Conservation (phyloP, 495 filamentous ascomycete genomes). For the Extremus antarcticus region DNA sequence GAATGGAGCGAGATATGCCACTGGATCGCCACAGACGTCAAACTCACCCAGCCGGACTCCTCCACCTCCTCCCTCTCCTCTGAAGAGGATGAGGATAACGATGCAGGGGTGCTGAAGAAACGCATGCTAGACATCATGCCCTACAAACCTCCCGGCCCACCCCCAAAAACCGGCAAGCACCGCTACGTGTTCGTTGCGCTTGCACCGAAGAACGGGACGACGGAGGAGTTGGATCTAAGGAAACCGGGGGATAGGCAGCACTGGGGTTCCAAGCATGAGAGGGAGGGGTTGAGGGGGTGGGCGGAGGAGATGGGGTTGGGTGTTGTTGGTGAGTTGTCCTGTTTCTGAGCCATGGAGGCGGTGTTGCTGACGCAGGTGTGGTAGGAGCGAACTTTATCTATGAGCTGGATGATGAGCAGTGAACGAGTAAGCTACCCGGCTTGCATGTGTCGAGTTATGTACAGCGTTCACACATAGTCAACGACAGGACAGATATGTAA, state of each 20-base stretch:
- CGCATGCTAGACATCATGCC: conserved; percentile 38
- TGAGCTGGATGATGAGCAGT: conserved; percentile 50
- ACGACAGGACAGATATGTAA: too few relatives aligned
- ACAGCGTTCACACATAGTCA: too few relatives aligned
- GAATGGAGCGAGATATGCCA: conserved; percentile 64
- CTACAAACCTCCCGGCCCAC: conserved; percentile 53
- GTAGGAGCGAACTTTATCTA: conserved; percentile 57
- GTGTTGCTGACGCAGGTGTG: background rate
- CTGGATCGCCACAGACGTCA: conserved; percentile 48
- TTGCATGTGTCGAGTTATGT: too few relatives aligned
- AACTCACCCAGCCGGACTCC: conserved; percentile 16
- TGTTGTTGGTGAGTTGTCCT: conserved; percentile 44
- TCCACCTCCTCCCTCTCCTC: too few relatives aligned
- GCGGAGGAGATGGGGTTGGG: conserved; percentile 48
- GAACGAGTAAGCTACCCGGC: conserved; percentile 10
- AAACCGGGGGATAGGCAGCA: conserved; percentile 47
- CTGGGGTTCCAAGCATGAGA: conserved; percentile 49
- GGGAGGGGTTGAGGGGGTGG: conserved; percentile 52
- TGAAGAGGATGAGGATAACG: background rate
- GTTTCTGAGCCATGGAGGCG: background rate
- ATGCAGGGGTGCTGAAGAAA: background rate
- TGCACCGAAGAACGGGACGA: conserved; percentile 31
- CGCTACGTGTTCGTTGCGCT: conserved; percentile 57
- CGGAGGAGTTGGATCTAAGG: conserved; percentile 33
- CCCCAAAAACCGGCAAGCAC: conserved; percentile 54